Percentiles rank a stretch among this genome's conserved stretches.
These are phyloP conservation scores for Arxiozyma slooffiae DNA, from an alignment of 1,139 yeast genomes.

Conservation along the genomic window DNA sequence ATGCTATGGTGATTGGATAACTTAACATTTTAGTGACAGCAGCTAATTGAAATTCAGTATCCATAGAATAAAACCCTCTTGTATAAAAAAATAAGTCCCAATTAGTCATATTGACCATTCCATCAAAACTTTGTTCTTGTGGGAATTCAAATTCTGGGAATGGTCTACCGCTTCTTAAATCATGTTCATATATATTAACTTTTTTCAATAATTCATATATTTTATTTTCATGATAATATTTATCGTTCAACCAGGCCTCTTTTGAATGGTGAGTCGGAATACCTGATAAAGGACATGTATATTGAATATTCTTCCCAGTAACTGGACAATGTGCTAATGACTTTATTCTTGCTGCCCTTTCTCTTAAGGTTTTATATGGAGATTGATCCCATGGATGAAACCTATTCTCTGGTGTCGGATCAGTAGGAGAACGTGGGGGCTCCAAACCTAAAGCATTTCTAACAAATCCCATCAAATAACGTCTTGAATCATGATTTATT, in stretches of 20 bases:
- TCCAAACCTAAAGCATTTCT: constrained; percentile 53
- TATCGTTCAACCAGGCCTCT: constrained; percentile 83
- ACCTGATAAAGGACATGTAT: constrained; percentile 87
- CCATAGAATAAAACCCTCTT: constrained; percentile 89
- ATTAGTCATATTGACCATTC: constrained; percentile 62
- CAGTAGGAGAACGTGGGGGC: constrained; percentile 53
- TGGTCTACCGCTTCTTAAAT: constrained; percentile 81
- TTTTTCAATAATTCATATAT: constrained; percentile 67
- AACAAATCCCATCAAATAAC: constrained; percentile 39
- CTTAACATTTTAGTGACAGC: constrained; percentile 91
- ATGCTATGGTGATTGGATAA: constrained; percentile 83
- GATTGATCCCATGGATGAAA: constrained; percentile 86
- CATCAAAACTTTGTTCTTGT: constrained; percentile 65
- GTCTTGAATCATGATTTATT: constrained; percentile 9
- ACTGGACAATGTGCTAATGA: constrained; percentile 89
- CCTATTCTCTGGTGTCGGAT: constrained; percentile 56
- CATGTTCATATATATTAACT: constrained; percentile 91
- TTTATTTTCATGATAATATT: constrained; percentile 56
- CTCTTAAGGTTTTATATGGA: constrained; percentile 77
- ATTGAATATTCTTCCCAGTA: constrained; percentile 68
- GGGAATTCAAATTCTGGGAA: constrained; percentile 96
- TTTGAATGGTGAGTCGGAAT: constrained; percentile 90
- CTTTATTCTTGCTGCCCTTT: constrained; percentile 83
- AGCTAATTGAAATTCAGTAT: constrained; percentile 90
- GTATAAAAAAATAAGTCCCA: constrained; percentile 96